Evolutionary conservation across 1,284 basidiomycete genomes (phyloP), one percentile per base, ranked within the genome.

Genomic region (Cryptococcus sp.): DNA sequence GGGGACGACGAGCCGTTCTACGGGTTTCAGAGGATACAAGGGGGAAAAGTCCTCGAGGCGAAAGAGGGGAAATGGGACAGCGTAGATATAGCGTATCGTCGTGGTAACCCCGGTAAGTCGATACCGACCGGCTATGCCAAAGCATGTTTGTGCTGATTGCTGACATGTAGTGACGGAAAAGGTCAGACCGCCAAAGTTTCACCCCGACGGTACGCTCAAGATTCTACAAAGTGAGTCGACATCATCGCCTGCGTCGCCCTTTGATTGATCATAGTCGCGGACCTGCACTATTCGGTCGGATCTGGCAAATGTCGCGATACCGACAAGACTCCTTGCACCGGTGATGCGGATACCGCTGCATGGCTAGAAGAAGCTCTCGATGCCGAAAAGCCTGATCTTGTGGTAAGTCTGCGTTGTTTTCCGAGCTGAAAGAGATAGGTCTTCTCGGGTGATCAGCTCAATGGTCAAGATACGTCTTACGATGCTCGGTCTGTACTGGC

Each of bases 401-500:
- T 97, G 26, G 85, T 97, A 25, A 7, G 62, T 58, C 5, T 6
- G 14, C 18, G 2, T 31, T 47, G 12, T 26, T n/a, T n/a, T 21
- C 7, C 22, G 37, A 19, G 4, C 19, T 21, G 32, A 24, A 14
- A 25, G n/a, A 26, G 46, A 6, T 26, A 65, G 63, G 62, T 69
- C 2, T 91, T 90, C 63, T 82, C 81, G 1, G 87, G 87, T 0
- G 88, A 92, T 67, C 74, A 76, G 68, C 76, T 92, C 14, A 91
- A 92, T 53, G 88, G 88, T 0, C 91, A 97, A 67, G 79, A 79
- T 1, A 89, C 87, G 0, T 83, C 84, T 0, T 97, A 91, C 86
- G 90, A 95, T 57, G 77, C 85, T 3, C 81, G 83, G 56, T 86
- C 84, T 3, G 86, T 93, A 2, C 75, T 97, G 4, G 84, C 91